Evolutionary conservation across 768 basidiomycete genomes (phyloP), one percentile per base, ranked within the genome.

Genomic region (Cystobasidium ongulense): DNA sequence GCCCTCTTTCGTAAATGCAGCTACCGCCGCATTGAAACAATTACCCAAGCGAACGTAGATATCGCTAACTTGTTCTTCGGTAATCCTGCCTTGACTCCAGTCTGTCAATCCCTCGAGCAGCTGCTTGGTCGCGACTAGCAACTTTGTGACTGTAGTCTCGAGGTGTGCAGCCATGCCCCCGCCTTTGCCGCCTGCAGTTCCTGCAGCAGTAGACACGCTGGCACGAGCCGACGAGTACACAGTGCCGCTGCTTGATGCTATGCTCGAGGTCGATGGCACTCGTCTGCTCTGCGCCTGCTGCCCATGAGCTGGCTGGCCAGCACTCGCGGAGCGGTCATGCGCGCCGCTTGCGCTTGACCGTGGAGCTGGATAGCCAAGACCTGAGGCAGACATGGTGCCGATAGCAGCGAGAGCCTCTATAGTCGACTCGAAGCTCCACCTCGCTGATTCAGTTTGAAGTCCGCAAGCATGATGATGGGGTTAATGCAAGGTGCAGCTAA

Each of bases 41-140:
- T 98, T 97, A 27, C 96, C 96, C 27, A 99, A 84, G 68, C 88
- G 87, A 67, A 99, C 96, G 81, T 99, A 99, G 67, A 96, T 90
- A 81, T 97, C 92, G 84, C 93, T 96, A 80, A 99, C 92, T 77
- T 90, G 85, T 52, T 81, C 82, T 80, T 95, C 92, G 72, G 87
- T 84, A 78, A 89, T 85, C 78, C 87, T 85, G 74, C 86, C 81
- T 73, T 84, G 84, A 81, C 90, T 90, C 92, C 92, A 96, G 82
- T 86, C 83, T 5, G 90, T 91, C 70, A 96, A 85, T 0, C 90
- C 85, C 73, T 96, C 93, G 41, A 99, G 85, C n/a, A 99, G 87
- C 75, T 90, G 87, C 80, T 97, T 95, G 76, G 97, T 98, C 35
- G 92, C 88, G 1, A 99, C 92, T 29, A 99, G 85, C 13, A 98